These are phyloP conservation scores for Carex parvula DNA, from an alignment of 176 grass and related monocot species.

Conservation along the genomic window DNA sequence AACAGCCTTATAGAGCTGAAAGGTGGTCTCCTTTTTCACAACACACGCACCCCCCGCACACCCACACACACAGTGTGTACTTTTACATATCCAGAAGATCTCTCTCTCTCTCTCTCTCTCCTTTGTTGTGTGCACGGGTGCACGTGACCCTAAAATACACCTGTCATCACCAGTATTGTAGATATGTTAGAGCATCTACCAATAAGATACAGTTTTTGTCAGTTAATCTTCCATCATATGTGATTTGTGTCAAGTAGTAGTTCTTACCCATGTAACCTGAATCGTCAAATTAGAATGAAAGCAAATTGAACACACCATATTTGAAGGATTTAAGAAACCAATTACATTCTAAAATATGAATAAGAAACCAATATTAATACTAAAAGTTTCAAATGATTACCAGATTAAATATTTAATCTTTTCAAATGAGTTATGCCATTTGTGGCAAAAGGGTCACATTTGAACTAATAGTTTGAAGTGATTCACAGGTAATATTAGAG, in stretches of 20 bases:
- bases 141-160: not conserved
- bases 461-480: not conserved
- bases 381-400: not conserved
- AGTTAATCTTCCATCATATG: not conserved
- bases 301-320: not conserved
- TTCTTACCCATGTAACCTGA: not conserved
- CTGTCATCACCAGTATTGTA: not conserved
- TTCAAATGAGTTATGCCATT: not conserved
- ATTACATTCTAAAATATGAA: not conserved
- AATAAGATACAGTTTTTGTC: not conserved
- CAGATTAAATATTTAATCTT: not conserved
- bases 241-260: not conserved
- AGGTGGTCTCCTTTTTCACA: constrained; percentile 38
- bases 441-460: not conserved
- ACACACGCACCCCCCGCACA: too few species aligned
- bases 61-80: not conserved
- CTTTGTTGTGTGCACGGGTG: not conserved
- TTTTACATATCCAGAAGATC: not conserved
- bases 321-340: not conserved
- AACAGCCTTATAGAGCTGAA: constrained; percentile 87
- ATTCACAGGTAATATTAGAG: constrained; percentile 78
- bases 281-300: not conserved
- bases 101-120: constrained; percentile 1
- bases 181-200: not conserved
- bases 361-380: not conserved